A percentile compares a stretch with the other conserved stretches of the same genome.
phyloP scores from a whole-genome alignment of 1,284 basidiomycete species.

The Moniliophthora roreri region DNA sequence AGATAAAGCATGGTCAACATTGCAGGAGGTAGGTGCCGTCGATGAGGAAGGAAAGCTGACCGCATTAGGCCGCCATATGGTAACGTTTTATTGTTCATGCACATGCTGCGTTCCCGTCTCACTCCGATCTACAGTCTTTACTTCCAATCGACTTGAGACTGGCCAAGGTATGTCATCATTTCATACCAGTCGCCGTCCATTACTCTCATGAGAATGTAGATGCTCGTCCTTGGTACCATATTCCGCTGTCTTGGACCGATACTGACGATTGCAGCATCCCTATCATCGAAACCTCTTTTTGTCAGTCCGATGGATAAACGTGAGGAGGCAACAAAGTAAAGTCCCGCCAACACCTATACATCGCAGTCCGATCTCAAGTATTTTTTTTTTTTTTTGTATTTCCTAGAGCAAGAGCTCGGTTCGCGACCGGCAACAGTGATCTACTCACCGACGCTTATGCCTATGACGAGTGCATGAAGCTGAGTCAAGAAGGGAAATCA shows the following conservation, averaged over 20 bases:
- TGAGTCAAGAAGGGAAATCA: constrained; percentile 51
- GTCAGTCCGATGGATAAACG: constrained; percentile 79
- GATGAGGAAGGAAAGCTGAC: constrained; percentile 68
- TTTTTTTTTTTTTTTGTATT: constrained; percentile 9
- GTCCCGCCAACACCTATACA: constrained; percentile 18
- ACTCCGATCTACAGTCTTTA: constrained; percentile 52
- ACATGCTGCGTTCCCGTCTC: constrained; percentile 12
- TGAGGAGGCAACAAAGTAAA: constrained; percentile 74
- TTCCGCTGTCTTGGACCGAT: constrained; percentile 80
- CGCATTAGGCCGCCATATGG: constrained; percentile 82
- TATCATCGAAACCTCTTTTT: constrained; percentile 90
- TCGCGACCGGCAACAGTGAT: constrained; percentile 79
- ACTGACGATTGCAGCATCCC: constrained; percentile 79
- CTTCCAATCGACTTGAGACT: constrained; percentile 90
- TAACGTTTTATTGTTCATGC: constrained; percentile 29
- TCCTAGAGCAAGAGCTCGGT: constrained; percentile 65
- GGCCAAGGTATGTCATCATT: constrained; percentile 62
- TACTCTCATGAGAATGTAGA: constrained; percentile 40
- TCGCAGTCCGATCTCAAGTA: not conserved
- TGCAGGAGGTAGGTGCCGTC: constrained; percentile 82
- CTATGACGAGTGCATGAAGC: constrained; percentile 64
- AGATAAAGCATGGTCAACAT: constrained; percentile 74
- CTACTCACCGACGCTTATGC: constrained; percentile 82
- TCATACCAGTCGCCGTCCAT: not conserved
- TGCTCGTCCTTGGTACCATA: constrained; percentile 82